A percentile compares a stretch with the other conserved stretches of the same genome.
phyloP scores from a whole-genome alignment of 805 yeast species.

The Priceomyces carsonii region DNA sequence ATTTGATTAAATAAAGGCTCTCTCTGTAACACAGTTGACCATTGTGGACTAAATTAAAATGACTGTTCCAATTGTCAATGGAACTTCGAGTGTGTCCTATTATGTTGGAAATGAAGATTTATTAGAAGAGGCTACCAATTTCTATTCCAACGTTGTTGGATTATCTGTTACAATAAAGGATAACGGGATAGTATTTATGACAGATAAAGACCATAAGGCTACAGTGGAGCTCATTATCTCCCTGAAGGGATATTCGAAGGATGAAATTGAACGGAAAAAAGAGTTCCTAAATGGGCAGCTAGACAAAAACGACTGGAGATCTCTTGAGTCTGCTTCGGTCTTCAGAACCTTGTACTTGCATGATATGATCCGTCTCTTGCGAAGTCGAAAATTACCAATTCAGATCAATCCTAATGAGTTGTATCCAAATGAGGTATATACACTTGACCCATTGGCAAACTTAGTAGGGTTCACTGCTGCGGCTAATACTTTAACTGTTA shows the following conservation, averaged over 20 bases:
- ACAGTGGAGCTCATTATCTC: slow-evolving; percentile 21
- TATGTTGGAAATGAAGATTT: slow-evolving; percentile 51
- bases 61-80: slow-evolving; percentile 51
- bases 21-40: too few relatives aligned
- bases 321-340: slow-evolving; percentile 43
- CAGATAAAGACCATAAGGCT: slow-evolving; percentile 21
- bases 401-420: slow-evolving; percentile 73
- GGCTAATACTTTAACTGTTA: slow-evolving; percentile 55
- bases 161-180: slow-evolving; percentile 23
- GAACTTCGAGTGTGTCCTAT: slow-evolving; percentile 52
- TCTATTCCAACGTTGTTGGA: slow-evolving; percentile 54
- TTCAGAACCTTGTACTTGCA: slow-evolving; percentile 46
- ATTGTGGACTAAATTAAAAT: slow-evolving; percentile 8
- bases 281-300: slow-evolving; percentile 15
- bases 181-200: slow-evolving; percentile 18
- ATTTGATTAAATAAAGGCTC: too few relatives aligned
- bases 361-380: slow-evolving; percentile 33
- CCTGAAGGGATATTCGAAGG: slow-evolving; percentile 14
- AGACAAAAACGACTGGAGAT: slow-evolving; percentile 50
- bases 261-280: slow-evolving; percentile 17
- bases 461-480: slow-evolving; percentile 76
- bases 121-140: slow-evolving; percentile 48
- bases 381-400: slow-evolving; percentile 30
- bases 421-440: slow-evolving; percentile 73
- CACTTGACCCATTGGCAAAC: slow-evolving; percentile 82